These are phyloP conservation scores for Alternaria postmessia DNA, from an alignment of 2,329 filamentous ascomycete species.

Conservation along the genomic window DNA sequence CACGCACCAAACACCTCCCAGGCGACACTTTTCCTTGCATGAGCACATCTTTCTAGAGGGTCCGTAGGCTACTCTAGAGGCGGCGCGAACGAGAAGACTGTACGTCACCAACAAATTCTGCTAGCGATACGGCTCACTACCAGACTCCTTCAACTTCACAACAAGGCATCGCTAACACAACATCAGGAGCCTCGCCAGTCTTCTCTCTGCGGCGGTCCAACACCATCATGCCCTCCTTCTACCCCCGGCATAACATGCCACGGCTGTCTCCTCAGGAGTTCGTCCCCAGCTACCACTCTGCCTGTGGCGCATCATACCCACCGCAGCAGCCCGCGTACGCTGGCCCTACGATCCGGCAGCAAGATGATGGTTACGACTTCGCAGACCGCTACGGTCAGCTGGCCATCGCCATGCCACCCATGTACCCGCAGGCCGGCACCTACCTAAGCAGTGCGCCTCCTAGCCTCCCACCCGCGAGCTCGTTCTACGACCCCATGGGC, in stretches of 20 bases:
- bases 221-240: constrained; percentile 61
- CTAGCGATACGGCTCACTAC: constrained; percentile 3
- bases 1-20: constrained; percentile 24
- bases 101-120: constrained; percentile 32
- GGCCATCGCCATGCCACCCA: constrained; percentile 49
- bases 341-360: constrained; percentile 50
- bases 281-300: constrained; percentile 54
- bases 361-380: constrained; percentile 58
- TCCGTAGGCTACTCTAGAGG: constrained; percentile 47
- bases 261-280: constrained; percentile 60
- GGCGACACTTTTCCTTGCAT: constrained; percentile 46
- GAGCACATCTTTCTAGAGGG: constrained; percentile 44
- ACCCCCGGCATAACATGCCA: constrained; percentile 55
- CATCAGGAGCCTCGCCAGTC: constrained; percentile 53
- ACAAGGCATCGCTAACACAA: constrained; percentile 26
- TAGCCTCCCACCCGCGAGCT: constrained; percentile 47
- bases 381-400: constrained; percentile 57
- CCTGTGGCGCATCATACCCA: constrained; percentile 55
- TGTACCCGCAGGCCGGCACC: constrained; percentile 52
- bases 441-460: constrained; percentile 49
- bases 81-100: constrained; percentile 52
- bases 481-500: constrained; percentile 56
- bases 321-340: constrained; percentile 56
- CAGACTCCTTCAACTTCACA: constrained; percentile 4
- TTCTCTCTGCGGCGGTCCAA: constrained; percentile 48